Base-by-base conservation (phyloP, 768 basidiomycete species). In the Punctularia strigosozonata region DNA sequence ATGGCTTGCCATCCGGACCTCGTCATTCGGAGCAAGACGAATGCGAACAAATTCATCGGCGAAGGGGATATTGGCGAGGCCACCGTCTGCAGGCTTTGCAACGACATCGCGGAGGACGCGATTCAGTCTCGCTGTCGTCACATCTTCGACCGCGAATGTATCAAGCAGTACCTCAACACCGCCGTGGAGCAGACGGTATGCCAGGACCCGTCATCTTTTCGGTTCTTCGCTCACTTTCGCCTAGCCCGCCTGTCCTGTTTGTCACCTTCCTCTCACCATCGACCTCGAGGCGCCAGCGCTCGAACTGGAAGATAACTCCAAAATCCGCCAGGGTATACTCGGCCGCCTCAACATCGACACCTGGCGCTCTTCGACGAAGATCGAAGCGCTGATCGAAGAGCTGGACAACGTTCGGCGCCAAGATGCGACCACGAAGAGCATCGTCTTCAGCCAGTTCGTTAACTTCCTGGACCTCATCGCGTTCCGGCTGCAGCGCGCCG, bases 371-470 rank as follows among this genome's bases (percentile, higher is more conserved):
- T 92, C 88, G n/a, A 80, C 90, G 4, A 99, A 98, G 66, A 88
- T 98, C 31, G 95, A 99, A 55, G 92, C 94, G 2, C 69, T 99
- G 4, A 67, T 98, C 3, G 95, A 99, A 58, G 95, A 99, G 60
- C 61, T 99, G 38, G 77, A 72, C 51, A 89, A 87, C 55, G 68
- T 95, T 28, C 70, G 91, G 25, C 57, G 68, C 44, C 73, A 91
- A 52, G 88, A 97, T 54, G 70, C 81, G 21, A 94, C 91, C 8
- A 90, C 88, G 23, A 99, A 99, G 65, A 90, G 86, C 57, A 74
- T 99, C 37, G 94, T 99, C 14, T 99, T 98, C 56, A 89, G 86
- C 48, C 91, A 94, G 61, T 95, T 94, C 53, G 88, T 91, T 26
- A 87, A 82, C 55, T 88, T 90, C 60, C 62, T 91, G 48, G 95